Conservation (phyloP, 768 basidiomycete species). For the Obba rivulosa region DNA sequence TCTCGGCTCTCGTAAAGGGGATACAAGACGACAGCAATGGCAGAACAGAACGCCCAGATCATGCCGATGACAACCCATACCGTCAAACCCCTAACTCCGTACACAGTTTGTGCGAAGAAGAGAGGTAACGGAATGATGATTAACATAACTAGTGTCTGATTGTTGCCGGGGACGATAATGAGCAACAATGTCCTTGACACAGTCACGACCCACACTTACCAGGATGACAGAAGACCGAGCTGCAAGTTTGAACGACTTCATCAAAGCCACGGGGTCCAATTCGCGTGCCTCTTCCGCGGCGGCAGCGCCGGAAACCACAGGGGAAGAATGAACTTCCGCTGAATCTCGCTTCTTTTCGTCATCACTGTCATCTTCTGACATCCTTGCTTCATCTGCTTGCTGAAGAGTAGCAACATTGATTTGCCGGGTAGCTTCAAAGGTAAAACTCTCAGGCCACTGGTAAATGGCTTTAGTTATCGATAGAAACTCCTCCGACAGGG, state of each 20-base stretch:
- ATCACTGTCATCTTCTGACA: conserved; percentile 26
- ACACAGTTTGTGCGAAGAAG: conserved; percentile 78
- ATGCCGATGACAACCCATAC: conserved; percentile 83
- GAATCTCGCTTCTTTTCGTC: conserved; percentile 32
- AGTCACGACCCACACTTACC: conserved; percentile 33
- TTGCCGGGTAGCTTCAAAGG: conserved; percentile 73
- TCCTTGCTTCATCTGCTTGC: conserved; percentile 5
- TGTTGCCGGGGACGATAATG: background rate
- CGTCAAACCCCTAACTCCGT: conserved; percentile 54
- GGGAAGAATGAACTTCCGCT: conserved; percentile 16
- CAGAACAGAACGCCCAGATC: conserved; percentile 77
- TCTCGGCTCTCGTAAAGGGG: conserved; percentile 81
- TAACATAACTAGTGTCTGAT: conserved; percentile 56
- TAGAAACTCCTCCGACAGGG: background rate
- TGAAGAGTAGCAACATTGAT: conserved; percentile 49
- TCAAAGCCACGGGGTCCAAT: conserved; percentile 57
- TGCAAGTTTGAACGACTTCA: conserved; percentile 79
- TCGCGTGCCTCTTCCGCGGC: conserved; percentile 43
- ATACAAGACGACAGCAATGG: conserved; percentile 73
- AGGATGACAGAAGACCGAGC: conserved; percentile 65
- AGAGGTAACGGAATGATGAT: conserved; percentile 80
- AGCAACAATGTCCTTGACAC: background rate
- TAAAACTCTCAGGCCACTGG: conserved; percentile 77
- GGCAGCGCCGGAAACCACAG: conserved; percentile 31
- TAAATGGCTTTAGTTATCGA: background rate